Percentiles rank a stretch among this genome's conserved stretches.
Evolutionary conservation across 148 eudicot genomes (phyloP).

Genomic region (Beta vulgaris): DNA sequence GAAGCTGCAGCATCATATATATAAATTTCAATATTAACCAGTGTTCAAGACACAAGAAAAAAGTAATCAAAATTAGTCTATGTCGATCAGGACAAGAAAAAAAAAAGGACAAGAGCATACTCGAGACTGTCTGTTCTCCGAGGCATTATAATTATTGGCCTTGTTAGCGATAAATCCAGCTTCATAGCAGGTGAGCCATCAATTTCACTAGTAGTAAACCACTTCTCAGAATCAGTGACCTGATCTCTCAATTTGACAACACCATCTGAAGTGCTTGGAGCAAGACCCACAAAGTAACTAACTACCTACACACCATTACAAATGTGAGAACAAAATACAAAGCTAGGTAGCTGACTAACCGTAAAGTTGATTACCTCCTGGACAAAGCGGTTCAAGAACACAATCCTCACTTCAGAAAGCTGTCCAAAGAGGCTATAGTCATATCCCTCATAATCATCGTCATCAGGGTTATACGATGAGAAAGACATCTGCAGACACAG

Average conservation of each 20-base stretch:
- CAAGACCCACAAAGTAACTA: conserved; percentile 89
- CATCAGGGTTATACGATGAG: conserved; percentile 63
- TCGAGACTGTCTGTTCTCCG: conserved; percentile 75
- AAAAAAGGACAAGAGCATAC: conserved; percentile 41
- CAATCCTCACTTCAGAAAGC: conserved; percentile 91
- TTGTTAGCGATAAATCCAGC: conserved; percentile 78
- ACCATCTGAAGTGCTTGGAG: conserved; percentile 59
- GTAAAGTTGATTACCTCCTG: conserved; percentile 62
- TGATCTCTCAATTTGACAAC: conserved; percentile 75
- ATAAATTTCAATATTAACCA: conserved; percentile 5
- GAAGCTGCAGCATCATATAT: conserved; percentile 52
- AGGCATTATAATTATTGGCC: conserved; percentile 95
- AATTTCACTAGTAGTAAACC: conserved; percentile 77
- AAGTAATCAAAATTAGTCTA: not conserved
- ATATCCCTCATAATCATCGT: conserved; percentile 91
- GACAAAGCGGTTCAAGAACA: conserved; percentile 85
- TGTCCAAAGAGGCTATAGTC: conserved; percentile 81
- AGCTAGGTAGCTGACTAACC: conserved; percentile 5
- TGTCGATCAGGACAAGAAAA: not conserved
- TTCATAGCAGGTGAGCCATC: conserved; percentile 96
- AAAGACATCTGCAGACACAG: conserved; percentile 57
- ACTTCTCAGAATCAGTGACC: conserved; percentile 78
- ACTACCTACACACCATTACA: conserved; percentile 43
- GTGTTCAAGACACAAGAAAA: not conserved
- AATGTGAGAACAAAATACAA: conserved; percentile 21